A percentile compares a stretch with the other conserved stretches of the same genome.
These are phyloP conservation scores for Immersiella caudata DNA, from an alignment of 495 filamentous ascomycete genomes.

Conservation along the genomic window DNA sequence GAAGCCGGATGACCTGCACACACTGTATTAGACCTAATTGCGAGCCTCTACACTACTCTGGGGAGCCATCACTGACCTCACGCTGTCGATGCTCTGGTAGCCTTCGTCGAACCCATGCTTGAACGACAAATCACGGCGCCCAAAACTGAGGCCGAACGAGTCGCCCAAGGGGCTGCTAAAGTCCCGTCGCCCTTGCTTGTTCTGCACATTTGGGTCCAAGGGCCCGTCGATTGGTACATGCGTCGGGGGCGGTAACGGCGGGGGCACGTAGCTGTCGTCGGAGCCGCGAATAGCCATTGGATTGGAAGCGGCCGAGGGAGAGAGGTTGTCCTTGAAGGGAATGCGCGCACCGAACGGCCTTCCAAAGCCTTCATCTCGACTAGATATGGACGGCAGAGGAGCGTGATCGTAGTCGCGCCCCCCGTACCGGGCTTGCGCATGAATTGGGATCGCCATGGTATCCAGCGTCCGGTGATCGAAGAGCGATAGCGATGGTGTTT, in stretches of 20 bases:
- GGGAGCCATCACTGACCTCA: conserved; percentile 39
- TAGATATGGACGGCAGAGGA: conserved; percentile 39
- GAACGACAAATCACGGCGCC: conserved; percentile 31
- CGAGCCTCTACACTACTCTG: background rate
- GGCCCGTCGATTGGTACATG: conserved; percentile 44
- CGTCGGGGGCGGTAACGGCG: conserved; percentile 54
- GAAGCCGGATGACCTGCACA: conserved; percentile 30
- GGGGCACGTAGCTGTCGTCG: conserved; percentile 39
- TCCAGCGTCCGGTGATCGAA: background rate
- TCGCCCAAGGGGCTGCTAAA: conserved; percentile 30
- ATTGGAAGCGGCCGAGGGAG: conserved; percentile 35
- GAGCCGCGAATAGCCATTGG: conserved; percentile 43
- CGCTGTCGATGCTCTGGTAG: conserved; percentile 52
- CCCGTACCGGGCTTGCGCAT: conserved; percentile 28
- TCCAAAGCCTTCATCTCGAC: conserved; percentile 24
- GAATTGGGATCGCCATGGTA: conserved; percentile 37
- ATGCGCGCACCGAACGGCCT: conserved; percentile 26
- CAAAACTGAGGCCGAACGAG: conserved; percentile 32
- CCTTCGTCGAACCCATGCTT: conserved; percentile 51
- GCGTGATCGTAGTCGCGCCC: conserved; percentile 24
- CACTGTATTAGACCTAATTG: conserved; percentile 23
- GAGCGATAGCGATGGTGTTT: background rate
- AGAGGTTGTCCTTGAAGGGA: conserved; percentile 33
- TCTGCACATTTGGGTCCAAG: conserved; percentile 35
- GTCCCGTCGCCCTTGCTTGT: conserved; percentile 33